These are phyloP conservation scores for Cutaneotrichosporon sp. DNA, from an alignment of 1,284 basidiomycete species.

Conservation along the genomic window DNA sequence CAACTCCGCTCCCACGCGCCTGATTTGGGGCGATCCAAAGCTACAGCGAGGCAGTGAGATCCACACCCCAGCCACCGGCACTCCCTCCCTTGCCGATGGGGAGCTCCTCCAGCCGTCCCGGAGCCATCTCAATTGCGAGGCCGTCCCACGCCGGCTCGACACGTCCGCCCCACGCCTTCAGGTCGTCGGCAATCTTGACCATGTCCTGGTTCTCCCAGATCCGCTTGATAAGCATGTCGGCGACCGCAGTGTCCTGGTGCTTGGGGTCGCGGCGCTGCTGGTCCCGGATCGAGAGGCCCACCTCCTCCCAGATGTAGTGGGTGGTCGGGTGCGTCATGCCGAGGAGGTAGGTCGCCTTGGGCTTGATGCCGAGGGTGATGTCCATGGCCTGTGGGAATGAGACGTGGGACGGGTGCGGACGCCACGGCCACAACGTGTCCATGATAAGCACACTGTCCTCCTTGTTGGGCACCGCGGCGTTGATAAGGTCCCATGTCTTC, in stretches of 20 bases:
- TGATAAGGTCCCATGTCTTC: conserved; percentile 29
- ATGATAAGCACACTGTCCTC: conserved; percentile 37
- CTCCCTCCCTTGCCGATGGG: conserved; percentile 8
- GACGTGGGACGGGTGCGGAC: conserved; percentile 48
- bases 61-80: conserved; percentile 10
- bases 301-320: conserved; percentile 52
- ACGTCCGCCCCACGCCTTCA: conserved; percentile 25
- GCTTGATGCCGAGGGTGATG: conserved; percentile 39
- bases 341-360: conserved; percentile 46
- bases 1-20: not conserved
- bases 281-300: conserved; percentile 34
- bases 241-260: conserved; percentile 17
- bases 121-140: conserved; percentile 32
- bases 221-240: conserved; percentile 17
- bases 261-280: conserved; percentile 9
- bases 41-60: not conserved
- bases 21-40: conserved; percentile 1
- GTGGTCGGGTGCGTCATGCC: conserved; percentile 52
- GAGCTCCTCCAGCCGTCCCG: conserved; percentile 14
- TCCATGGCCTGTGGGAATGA: conserved; percentile 46
- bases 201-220: conserved; percentile 22
- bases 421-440: conserved; percentile 49
- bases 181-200: conserved; percentile 10
- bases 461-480: conserved; percentile 12
- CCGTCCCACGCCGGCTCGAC: conserved; percentile 49